Percentiles rank a stretch among this genome's conserved stretches.
phyloP scores from a whole-genome alignment of 139 green algal genomes.

The Edaphochlamys debaryana region DNA sequence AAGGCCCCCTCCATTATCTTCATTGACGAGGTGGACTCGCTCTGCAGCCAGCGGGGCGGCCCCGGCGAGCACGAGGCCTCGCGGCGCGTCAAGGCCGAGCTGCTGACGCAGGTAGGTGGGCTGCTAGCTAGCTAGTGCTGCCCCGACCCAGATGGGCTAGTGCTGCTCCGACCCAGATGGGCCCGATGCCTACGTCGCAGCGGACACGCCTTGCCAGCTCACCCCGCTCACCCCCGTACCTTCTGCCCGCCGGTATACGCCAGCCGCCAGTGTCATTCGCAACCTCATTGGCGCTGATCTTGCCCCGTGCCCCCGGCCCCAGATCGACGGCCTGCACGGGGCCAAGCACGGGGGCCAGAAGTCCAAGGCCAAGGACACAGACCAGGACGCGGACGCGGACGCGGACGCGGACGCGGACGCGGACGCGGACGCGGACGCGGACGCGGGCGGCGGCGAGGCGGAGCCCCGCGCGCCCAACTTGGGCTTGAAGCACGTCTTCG shows the following conservation, averaged over 20 bases:
- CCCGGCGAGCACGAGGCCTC: conserved; percentile 90
- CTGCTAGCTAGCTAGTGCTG: no score
- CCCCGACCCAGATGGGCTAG: no score
- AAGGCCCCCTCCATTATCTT: conserved; percentile 88
- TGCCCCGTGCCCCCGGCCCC: no score
- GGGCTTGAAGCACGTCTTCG: conserved; percentile 94
- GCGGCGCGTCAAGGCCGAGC: conserved; percentile 92
- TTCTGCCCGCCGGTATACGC: neutral
- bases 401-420: no score
- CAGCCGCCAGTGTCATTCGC: no score
- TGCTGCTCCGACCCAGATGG: no score
- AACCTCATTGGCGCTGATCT: neutral
- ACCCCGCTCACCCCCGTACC: neutral
- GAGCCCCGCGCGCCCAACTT: conserved; percentile 43
- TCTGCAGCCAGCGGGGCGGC: conserved; percentile 83
- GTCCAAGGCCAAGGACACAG: conserved; percentile 39
- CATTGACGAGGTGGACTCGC: conserved; percentile 94
- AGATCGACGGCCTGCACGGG: conserved; percentile 68
- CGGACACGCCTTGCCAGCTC: no score
- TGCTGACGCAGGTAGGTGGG: conserved; percentile 86
- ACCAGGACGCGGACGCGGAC: no score
- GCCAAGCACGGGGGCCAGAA: no score
- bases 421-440: no score
- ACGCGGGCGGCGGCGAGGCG: neutral
- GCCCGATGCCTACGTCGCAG: no score